Percentiles rank a stretch among this genome's conserved stretches.
Evolutionary conservation across 352 stramenopile genomes (phyloP).

Genomic region (Phytophthora podocarpi): DNA sequence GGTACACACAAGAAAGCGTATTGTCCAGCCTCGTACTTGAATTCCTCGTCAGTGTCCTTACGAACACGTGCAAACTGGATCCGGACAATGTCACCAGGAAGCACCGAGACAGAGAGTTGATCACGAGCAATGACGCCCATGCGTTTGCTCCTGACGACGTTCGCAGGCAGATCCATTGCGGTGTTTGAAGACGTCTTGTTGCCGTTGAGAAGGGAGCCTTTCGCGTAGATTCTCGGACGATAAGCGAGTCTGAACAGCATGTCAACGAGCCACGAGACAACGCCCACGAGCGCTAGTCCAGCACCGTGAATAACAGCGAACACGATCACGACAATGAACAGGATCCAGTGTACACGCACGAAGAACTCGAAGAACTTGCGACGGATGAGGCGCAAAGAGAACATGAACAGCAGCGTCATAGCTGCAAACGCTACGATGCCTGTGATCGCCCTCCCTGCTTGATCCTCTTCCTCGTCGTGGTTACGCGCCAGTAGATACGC

Average conservation of each 20-base stretch:
- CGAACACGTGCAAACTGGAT: slow-evolving; percentile 26
- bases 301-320: slow-evolving; percentile 43
- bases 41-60: slow-evolving; percentile 28
- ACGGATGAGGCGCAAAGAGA: slow-evolving; percentile 35
- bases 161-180: not conserved
- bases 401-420: slow-evolving; percentile 29
- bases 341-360: slow-evolving; percentile 44
- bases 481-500: slow-evolving; percentile 30
- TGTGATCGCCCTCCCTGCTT: slow-evolving; percentile 1
- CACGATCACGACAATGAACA: slow-evolving; percentile 44
- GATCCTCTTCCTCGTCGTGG: slow-evolving; percentile 3
- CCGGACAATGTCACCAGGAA: slow-evolving; percentile 5
- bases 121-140: slow-evolving; percentile 15
- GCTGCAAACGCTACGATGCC: slow-evolving; percentile 25
- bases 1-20: slow-evolving; percentile 52
- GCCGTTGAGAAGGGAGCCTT: slow-evolving; percentile 7
- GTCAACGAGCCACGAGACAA: slow-evolving; percentile 35
- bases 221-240: slow-evolving; percentile 6
- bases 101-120: not conserved
- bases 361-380: slow-evolving; percentile 29
- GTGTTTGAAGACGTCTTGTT: not conserved
- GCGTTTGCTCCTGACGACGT: slow-evolving; percentile 6
- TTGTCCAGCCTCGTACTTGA: slow-evolving; percentile 34
- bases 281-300: slow-evolving; percentile 25
- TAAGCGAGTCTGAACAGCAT: slow-evolving; percentile 36